Base-by-base conservation (phyloP, 1,284 basidiomycete species). In the Trichosporon sp. region DNA sequence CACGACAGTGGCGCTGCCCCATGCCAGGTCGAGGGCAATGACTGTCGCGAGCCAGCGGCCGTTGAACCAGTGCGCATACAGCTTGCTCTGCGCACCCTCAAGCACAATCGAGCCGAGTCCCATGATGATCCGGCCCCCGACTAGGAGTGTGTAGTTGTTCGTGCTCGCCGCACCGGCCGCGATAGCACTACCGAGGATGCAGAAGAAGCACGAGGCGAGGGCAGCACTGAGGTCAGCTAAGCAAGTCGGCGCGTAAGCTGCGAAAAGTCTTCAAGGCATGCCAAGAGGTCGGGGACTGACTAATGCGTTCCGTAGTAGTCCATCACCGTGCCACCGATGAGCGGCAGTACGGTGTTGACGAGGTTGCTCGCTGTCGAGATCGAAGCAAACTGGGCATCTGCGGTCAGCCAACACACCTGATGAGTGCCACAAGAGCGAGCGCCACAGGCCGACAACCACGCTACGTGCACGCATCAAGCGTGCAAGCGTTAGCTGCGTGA, bases 261-360 rank as follows among this genome's bases (percentile, higher is more conserved):
- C n/a, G n/a, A n/a, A n/a, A n/a, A n/a, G n/a, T n/a, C n/a, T n/a
- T n/a, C n/a, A n/a, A n/a, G n/a, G n/a, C n/a, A n/a, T n/a, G n/a
- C n/a, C n/a, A n/a, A n/a, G n/a, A n/a, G n/a, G n/a, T n/a, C n/a
- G n/a, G n/a, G n/a, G 16, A 21, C 44, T 14, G n/a, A 58, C 59
- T 74, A 72, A 0, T 71, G 70, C 1, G 69, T 69, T 8, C 78
- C 81, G 65, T 76, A 81, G 63, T 80, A 79, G 68, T 83, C 82
- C 70, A 82, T 80, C 11, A 75, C 70, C 32, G 80, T 71, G 33
- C 82, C 82, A 2, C 78, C 78, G 21, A 83, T 73, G 60, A 82
- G 74, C 2, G 82, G 82, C 8, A 82, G 68, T 23, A 82, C 66
- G 1, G 78, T 78, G 64, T 82, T 82, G 67, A 81, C 75, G 21